Base-by-base conservation (phyloP, 495 filamentous ascomycete species). In the Xylaria venustula region DNA sequence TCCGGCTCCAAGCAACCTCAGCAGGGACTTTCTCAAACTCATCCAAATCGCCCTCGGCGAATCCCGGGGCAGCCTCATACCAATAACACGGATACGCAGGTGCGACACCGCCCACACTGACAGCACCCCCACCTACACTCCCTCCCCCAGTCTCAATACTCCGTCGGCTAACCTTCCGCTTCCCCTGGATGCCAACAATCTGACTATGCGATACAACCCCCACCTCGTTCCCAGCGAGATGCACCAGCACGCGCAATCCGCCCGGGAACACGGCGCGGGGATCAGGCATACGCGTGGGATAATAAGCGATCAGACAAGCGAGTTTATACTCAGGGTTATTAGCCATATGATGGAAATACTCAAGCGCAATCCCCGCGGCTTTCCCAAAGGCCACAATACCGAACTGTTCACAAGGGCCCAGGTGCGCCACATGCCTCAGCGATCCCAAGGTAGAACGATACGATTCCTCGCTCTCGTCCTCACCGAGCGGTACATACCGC, bases 151-250 rank as follows among this genome's bases (percentile, higher is more conserved):
- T 0, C 77, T 73, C n/a, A 79, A 77, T 34, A 87, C 67, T 77
- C 48, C 79, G 78, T 12, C 75, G 80, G 19, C 68, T 72, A 1
- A 71, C 75, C 20, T 79, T 78, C 15, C 75, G 72, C 73, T 87
- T 88, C 2, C 84, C 85, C 61, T 89, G 86, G 26, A 89, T 76
- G 0, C 87, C 87, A 0, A 89, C 75, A n/a, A 84, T 77, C 45
- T 84, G 81, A 0, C 80, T 67, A 28, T 73, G 61, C 64, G 73
- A 73, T 1, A 75, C 70, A 3, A 85, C 54, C 8, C 44, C 28
- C 2, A 86, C 70, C 2, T 71, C 77, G 3, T 70, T 63, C 2
- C 79, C 76, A 8, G 65, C 30, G 0, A 83, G 72, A 58, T 85
- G 82, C 2, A 81, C 79, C 1, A 82, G 64, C 0, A 77, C 75